These are phyloP conservation scores for Ophiocordyceps camponoti-floridani DNA, from an alignment of 2,329 filamentous ascomycete genomes.

Conservation along the genomic window DNA sequence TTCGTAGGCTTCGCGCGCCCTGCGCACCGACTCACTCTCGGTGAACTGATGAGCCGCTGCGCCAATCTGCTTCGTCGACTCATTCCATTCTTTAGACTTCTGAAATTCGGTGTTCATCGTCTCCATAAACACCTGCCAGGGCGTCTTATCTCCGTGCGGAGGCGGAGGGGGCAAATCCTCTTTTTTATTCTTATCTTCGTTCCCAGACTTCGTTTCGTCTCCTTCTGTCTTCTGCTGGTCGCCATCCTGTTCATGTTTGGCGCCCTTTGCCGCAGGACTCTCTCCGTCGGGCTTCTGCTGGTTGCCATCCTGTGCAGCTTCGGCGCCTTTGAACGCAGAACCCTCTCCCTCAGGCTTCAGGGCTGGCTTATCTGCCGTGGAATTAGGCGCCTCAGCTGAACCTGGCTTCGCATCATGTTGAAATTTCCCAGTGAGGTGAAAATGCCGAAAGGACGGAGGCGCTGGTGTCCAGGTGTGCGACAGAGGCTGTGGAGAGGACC, in stretches of 20 bases:
- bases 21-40: conserved; percentile 80
- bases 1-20: conserved; percentile 72
- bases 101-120: conserved; percentile 92
- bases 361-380: not conserved
- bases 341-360: conserved; percentile 7
- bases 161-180: conserved; percentile 58
- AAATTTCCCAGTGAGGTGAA: conserved; percentile 14
- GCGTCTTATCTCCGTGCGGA: conserved; percentile 95
- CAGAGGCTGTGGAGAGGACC: not conserved
- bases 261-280: conserved; percentile 26
- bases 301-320: conserved; percentile 22
- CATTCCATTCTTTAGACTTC: conserved; percentile 97
- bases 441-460: not conserved
- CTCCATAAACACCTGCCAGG: conserved; percentile 97
- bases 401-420: conserved; percentile 9
- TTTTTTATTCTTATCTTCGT: conserved; percentile 39
- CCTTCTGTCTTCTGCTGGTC: conserved; percentile 28
- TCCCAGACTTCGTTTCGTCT: conserved; percentile 33
- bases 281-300: conserved; percentile 27
- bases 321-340: conserved; percentile 23
- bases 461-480: not conserved
- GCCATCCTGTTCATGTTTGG: conserved; percentile 19
- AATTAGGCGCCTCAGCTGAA: conserved; percentile 6
- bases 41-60: conserved; percentile 79
- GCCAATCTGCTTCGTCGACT: conserved; percentile 87